These are phyloP conservation scores for Cerioporus squamosus DNA, from an alignment of 1,284 basidiomycete species.

Conservation along the genomic window DNA sequence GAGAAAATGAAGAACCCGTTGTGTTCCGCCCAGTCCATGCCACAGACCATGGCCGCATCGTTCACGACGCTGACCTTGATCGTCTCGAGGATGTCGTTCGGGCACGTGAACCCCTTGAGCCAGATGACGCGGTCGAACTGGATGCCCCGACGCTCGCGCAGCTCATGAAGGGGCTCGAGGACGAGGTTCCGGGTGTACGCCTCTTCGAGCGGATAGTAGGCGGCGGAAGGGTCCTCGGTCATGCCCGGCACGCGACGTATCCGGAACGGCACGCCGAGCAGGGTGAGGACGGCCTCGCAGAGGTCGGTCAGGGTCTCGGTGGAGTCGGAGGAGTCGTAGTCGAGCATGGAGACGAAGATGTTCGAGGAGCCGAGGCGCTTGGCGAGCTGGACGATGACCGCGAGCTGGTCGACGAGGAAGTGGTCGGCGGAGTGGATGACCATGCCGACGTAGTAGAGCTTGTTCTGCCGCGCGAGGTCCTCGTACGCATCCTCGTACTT, in stretches of 20 bases:
- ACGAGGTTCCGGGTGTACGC: constrained; percentile 91
- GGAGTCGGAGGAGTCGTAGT: constrained; percentile 91
- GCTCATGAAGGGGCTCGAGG: constrained; percentile 87
- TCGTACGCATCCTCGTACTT: constrained; percentile 84
- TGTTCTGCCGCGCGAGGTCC: constrained; percentile 79
- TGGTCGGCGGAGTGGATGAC: constrained; percentile 96
- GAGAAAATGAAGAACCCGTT: constrained; percentile 97
- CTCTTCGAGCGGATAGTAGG: constrained; percentile 94
- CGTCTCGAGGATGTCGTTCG: constrained; percentile 94
- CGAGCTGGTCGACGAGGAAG: constrained; percentile 95
- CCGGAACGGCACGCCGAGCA: constrained; percentile 89
- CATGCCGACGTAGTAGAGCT: constrained; percentile 92
- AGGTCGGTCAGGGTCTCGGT: constrained; percentile 92
- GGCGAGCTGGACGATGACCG: constrained; percentile 92
- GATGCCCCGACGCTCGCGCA: constrained; percentile 76
- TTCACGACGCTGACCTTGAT: constrained; percentile 88
- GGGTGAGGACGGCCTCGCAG: constrained; percentile 89
- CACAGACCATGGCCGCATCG: constrained; percentile 94
- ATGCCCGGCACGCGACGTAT: constrained; percentile 88
- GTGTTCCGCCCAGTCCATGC: constrained; percentile 98
- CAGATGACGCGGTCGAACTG: constrained; percentile 90
- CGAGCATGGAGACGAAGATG: constrained; percentile 94
- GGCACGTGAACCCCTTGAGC: constrained; percentile 97
- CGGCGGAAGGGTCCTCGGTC: constrained; percentile 83
- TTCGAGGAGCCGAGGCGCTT: constrained; percentile 86